Conservation (phyloP, 2,329 filamentous ascomycete genomes). For the Hymenoscyphus infarciens region DNA sequence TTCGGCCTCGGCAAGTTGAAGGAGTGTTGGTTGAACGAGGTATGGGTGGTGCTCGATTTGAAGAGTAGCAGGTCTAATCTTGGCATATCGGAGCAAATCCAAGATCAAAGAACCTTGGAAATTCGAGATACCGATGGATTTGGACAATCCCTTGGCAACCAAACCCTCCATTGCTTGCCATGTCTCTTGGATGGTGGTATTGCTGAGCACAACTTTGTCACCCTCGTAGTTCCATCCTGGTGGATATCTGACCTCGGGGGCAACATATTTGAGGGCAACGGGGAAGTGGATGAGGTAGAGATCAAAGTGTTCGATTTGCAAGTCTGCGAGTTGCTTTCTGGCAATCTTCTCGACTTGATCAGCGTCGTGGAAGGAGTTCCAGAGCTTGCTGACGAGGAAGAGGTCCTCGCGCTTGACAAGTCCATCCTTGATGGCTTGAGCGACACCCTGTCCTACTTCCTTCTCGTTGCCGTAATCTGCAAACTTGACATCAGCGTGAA, state of each 20-base stretch:
- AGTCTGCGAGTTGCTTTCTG: constrained; percentile 75
- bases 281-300: constrained; percentile 90
- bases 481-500: not conserved
- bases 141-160: constrained; percentile 64
- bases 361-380: constrained; percentile 85
- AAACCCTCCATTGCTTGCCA: constrained; percentile 78
- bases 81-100: constrained; percentile 75
- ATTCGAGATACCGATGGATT: constrained; percentile 78
- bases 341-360: constrained; percentile 73
- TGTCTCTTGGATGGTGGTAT: constrained; percentile 73
- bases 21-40: constrained; percentile 69
- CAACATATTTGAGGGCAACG: constrained; percentile 79
- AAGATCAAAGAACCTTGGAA: constrained; percentile 76
- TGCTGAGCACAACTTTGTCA: constrained; percentile 58
- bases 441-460: constrained; percentile 72
- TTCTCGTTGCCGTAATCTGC: constrained; percentile 80
- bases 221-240: constrained; percentile 70
- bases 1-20: constrained; percentile 66
- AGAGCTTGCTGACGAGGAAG: constrained; percentile 90
- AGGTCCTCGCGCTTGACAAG: constrained; percentile 81
- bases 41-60: constrained; percentile 93
- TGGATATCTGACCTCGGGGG: constrained; percentile 74
- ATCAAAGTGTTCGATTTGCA: constrained; percentile 86
- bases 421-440: constrained; percentile 76
- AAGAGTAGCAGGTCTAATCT: constrained; percentile 69